Evolutionary conservation across 2,329 filamentous ascomycete genomes (phyloP).

Genomic region (Monilinia vaccinii-corymbosi): DNA sequence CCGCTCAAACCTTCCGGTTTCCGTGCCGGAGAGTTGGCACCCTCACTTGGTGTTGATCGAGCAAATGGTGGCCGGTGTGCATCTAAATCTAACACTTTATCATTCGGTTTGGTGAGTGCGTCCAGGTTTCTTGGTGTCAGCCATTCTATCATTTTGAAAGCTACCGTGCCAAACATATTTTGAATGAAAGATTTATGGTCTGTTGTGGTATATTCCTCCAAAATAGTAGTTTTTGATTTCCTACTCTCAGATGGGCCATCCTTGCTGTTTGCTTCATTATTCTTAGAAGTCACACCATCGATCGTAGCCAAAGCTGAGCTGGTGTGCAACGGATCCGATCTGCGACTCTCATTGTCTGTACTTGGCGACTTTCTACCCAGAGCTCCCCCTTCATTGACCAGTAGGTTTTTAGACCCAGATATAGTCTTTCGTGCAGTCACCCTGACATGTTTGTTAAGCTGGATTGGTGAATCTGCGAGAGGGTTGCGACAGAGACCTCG

Average conservation of each 20-base stretch:
- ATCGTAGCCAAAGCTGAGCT: neutral
- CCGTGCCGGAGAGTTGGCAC: neutral
- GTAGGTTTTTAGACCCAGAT: neutral
- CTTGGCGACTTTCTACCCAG: neutral
- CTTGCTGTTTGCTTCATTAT: neutral
- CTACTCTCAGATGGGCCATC: neutral
- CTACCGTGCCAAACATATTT: conserved; percentile 55
- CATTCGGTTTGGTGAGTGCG: conserved; percentile 13
- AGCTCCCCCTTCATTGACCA: neutral
- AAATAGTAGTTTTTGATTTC: neutral
- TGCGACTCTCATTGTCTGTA: neutral
- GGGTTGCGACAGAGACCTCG: conserved; percentile 51
- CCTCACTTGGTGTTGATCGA: neutral
- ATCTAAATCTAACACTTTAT: neutral
- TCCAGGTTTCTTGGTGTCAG: conserved; percentile 44
- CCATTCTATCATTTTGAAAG: conserved; percentile 64
- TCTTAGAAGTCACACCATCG: neutral
- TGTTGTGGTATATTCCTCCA: conserved; percentile 33
- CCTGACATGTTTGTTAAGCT: conserved; percentile 1
- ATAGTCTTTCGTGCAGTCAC: neutral
- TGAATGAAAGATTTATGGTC: conserved; percentile 56
- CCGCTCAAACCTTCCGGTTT: neutral
- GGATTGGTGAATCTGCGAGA: conserved; percentile 10
- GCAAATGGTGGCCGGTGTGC: neutral
- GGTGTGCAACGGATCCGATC: neutral